Conservation (phyloP, 495 filamentous ascomycete genomes). For the Aspergillus cavernicola region DNA sequence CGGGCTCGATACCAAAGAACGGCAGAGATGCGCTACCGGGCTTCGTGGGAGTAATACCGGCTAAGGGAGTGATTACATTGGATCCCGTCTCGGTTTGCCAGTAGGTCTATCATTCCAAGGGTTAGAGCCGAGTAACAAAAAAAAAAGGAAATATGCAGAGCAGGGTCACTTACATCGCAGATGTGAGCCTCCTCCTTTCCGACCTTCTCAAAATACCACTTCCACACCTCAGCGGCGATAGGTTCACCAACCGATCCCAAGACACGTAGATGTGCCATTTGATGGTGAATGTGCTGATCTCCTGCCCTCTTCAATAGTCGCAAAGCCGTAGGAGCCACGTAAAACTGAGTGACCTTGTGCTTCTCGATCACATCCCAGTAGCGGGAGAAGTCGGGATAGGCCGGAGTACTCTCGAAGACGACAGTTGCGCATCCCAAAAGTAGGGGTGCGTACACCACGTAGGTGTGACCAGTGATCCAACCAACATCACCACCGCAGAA, state of each 20-base stretch:
- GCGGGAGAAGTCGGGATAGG: slow-evolving; percentile 94
- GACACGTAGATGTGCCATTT: slow-evolving; percentile 86
- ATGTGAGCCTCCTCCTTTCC: slow-evolving; percentile 92
- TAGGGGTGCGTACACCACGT: slow-evolving; percentile 95
- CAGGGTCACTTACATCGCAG: slow-evolving; percentile 71
- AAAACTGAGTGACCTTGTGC: slow-evolving; percentile 95
- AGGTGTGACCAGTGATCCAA: slow-evolving; percentile 99
- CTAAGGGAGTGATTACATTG: slow-evolving; percentile 67
- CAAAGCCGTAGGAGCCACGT: slow-evolving; percentile 93
- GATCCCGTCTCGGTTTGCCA: slow-evolving; percentile 99
- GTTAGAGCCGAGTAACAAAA: background rate
- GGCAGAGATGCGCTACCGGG: slow-evolving; percentile 55
- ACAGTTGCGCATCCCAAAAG: slow-evolving; percentile 90
- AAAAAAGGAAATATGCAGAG: background rate
- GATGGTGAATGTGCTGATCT: slow-evolving; percentile 79
- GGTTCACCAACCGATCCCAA: slow-evolving; percentile 97
- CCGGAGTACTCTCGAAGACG: slow-evolving; percentile 98
- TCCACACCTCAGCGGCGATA: slow-evolving; percentile 98
- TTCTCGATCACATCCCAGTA: slow-evolving; percentile 99
- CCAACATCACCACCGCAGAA: slow-evolving; percentile 99
- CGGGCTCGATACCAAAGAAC: slow-evolving; percentile 98
- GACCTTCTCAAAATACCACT: slow-evolving; percentile 97
- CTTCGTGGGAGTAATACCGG: slow-evolving; percentile 54
- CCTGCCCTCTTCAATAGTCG: slow-evolving; percentile 92
- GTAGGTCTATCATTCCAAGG: slow-evolving; percentile 68